Conservation (phyloP, 2,329 filamentous ascomycete genomes). For the Grosmannia penicillata region DNA sequence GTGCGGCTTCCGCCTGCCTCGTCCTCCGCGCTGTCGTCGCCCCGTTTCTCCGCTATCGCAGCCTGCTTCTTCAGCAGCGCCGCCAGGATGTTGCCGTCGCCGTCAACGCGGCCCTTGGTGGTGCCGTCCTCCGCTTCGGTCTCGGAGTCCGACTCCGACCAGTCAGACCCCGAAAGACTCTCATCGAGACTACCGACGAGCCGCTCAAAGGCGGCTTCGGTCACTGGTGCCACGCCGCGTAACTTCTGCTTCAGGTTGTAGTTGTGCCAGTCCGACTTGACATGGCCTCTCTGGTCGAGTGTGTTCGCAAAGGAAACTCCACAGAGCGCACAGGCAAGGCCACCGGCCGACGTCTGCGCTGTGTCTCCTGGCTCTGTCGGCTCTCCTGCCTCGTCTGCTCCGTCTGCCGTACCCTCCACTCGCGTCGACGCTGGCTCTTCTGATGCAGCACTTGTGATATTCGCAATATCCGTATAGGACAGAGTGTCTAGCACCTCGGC, state of each 20-base stretch:
- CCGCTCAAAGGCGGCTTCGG: slow-evolving; percentile 74
- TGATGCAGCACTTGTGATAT: slow-evolving; percentile 1
- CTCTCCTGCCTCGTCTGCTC: slow-evolving; percentile 5
- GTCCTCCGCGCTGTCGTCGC: slow-evolving; percentile 29
- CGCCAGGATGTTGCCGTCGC: slow-evolving; percentile 45
- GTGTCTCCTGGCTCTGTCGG: slow-evolving; percentile 5
- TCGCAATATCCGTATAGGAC: slow-evolving; percentile 35
- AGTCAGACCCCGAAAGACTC: slow-evolving; percentile 78
- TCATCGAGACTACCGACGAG: slow-evolving; percentile 78
- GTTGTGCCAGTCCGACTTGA: slow-evolving; percentile 78
- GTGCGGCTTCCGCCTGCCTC: slow-evolving; percentile 20
- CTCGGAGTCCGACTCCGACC: slow-evolving; percentile 50
- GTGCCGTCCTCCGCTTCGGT: slow-evolving; percentile 20
- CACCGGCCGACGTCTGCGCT: slow-evolving; percentile 25
- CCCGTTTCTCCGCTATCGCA: slow-evolving; percentile 43
- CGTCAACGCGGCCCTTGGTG: slow-evolving; percentile 5
- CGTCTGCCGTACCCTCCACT: too few relatives aligned
- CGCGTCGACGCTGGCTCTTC: slow-evolving; percentile 2
- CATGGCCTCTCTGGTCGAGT: slow-evolving; percentile 71
- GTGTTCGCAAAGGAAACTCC: slow-evolving; percentile 54
- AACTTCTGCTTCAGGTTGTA: slow-evolving; percentile 93
- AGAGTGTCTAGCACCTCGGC: slow-evolving; percentile 56
- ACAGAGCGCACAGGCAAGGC: slow-evolving; percentile 74
- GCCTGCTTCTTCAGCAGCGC: slow-evolving; percentile 74
- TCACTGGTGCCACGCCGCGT: slow-evolving; percentile 54